Base-by-base conservation (phyloP, 768 basidiomycete genomes). In the Auricularia heimuer region DNA sequence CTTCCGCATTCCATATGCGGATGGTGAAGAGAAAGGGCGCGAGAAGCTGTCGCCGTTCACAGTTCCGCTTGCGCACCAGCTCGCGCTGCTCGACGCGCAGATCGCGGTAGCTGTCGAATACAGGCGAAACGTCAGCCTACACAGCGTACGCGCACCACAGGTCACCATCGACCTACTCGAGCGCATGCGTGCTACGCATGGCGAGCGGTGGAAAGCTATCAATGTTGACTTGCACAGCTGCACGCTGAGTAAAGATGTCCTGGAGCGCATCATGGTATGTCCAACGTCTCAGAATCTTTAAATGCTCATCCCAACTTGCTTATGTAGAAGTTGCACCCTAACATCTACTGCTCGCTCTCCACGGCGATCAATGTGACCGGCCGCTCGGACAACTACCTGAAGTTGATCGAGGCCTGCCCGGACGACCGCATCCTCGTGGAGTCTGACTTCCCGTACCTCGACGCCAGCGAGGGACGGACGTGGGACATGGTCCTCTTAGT, bases 191-290 rank as follows among this genome's bases (percentile, higher is more conserved):
- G 74, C 78, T 67, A 83, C 80, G 71, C 79, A 89, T 64, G 83
- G 84, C 4, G 73, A 77, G 7, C 75, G 73, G 29, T 94, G 89
- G 82, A 75, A 77, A 61, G 72, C 71, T 21, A 85, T 97, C 71
- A 95, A 87, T 70, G 75, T 98, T 60, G 94, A 96, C 72, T 74
- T 99, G 69, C 96, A 99, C 73, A 92, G 89, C 58, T 98, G 93
- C 71, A 91, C 92, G 0, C 76, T 94, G 68, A 92, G 89, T 66
- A 79, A 85, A 6, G 83, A 95, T 71, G 85, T 82, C 44, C 91
- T 90, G 86, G 76, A 74, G 64, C 80, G 81, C 61, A 81, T 96
- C 54, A 87, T 94, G 84, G 93, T 87, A 76, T 63, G 82, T 29
- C 29, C 29, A 2, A 29, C 29, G 3, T 29, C 29, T 29, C 29